Conservation (phyloP, 768 basidiomycete species). For the Cystobasidium ongulense region DNA sequence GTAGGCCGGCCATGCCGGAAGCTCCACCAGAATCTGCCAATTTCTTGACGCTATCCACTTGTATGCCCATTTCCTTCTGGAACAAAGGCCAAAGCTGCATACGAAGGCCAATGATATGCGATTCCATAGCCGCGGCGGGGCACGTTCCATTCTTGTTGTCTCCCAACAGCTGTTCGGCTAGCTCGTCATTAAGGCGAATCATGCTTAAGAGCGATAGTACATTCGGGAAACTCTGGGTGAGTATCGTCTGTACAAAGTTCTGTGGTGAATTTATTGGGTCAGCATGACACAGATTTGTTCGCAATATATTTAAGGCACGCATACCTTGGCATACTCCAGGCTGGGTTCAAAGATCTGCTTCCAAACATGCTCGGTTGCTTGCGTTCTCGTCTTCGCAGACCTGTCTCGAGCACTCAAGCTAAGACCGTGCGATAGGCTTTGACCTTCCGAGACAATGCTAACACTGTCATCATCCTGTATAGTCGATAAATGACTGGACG, state of each 20-base stretch:
- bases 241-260: slow-evolving; percentile 60
- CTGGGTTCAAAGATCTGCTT: slow-evolving; percentile 88
- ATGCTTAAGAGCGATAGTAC: slow-evolving; percentile 73
- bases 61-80: slow-evolving; percentile 75
- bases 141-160: background rate
- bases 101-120: slow-evolving; percentile 69
- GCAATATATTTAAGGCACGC: slow-evolving; percentile 33
- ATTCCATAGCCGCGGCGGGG: slow-evolving; percentile 59
- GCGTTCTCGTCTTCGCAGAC: slow-evolving; percentile 42
- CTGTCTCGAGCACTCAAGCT: slow-evolving; percentile 47
- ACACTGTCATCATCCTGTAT: slow-evolving; percentile 17
- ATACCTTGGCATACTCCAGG: slow-evolving; percentile 70
- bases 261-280: slow-evolving; percentile 42
- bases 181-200: slow-evolving; percentile 79
- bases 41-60: slow-evolving; percentile 72
- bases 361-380: slow-evolving; percentile 60
- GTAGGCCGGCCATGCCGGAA: slow-evolving; percentile 44
- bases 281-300: background rate
- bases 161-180: slow-evolving; percentile 57
- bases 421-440: background rate
- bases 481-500: slow-evolving; percentile 19
- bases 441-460: background rate
- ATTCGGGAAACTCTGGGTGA: slow-evolving; percentile 63
- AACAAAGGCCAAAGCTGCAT: slow-evolving; percentile 89
- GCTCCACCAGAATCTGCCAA: slow-evolving; percentile 60